These are phyloP conservation scores for Neurospora sp. DNA, from an alignment of 2,329 filamentous ascomycete species.

Conservation along the genomic window DNA sequence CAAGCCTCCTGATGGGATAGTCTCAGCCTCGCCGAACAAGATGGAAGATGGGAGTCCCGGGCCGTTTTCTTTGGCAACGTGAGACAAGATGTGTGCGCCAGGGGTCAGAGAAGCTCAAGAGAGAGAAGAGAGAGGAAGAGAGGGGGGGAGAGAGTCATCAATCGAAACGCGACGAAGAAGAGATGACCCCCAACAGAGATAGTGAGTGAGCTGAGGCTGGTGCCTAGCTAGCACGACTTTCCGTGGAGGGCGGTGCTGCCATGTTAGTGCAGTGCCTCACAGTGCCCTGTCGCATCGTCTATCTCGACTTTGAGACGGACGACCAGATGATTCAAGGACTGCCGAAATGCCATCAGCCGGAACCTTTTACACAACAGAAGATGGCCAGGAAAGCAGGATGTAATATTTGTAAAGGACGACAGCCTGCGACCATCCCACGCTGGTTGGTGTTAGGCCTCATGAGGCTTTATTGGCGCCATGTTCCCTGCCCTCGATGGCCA, in stretches of 20 bases:
- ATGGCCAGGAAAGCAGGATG: neutral
- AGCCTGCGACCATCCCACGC: neutral
- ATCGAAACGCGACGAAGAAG: slow-evolving; percentile 13
- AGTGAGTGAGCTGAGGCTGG: slow-evolving; percentile 5
- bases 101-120: neutral
- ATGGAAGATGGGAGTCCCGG: slow-evolving; percentile 2
- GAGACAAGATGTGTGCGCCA: neutral
- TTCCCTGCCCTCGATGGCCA: neutral
- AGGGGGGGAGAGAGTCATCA: slow-evolving; percentile 8
- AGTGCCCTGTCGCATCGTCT: slow-evolving; percentile 1
- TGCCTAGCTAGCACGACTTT: slow-evolving; percentile 14
- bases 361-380: neutral
- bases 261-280: slow-evolving; percentile 12
- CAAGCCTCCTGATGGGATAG: slow-evolving; percentile 29
- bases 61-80: neutral
- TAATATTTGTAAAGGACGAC: neutral
- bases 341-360: neutral
- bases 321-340: slow-evolving; percentile 10
- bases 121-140: neutral
- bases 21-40: slow-evolving; percentile 27
- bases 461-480: neutral
- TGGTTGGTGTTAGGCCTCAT: neutral
- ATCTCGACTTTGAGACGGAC: slow-evolving; percentile 12
- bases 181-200: slow-evolving; percentile 1
- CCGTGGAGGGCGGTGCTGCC: slow-evolving; percentile 6